A percentile compares a stretch with the other conserved stretches of the same genome.
phyloP scores from a whole-genome alignment of 306 rosid species.

The Vicia sativa region DNA sequence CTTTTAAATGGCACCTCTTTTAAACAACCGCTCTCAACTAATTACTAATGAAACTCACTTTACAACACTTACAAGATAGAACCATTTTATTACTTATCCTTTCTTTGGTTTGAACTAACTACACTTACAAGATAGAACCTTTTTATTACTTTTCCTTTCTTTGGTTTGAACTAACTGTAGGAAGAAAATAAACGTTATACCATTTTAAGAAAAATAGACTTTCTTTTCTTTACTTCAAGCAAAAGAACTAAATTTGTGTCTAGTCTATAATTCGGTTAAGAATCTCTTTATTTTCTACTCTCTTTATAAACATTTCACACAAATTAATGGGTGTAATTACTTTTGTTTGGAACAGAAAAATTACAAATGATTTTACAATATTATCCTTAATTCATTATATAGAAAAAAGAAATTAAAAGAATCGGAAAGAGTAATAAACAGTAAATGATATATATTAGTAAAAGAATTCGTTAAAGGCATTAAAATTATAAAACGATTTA shows the following conservation, averaged over 20 bases:
- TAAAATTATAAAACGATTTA: too few relatives aligned
- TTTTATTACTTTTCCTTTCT: not conserved
- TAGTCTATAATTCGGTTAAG: not conserved
- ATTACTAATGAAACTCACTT: conserved; percentile 19
- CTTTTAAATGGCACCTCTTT: not conserved
- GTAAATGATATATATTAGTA: too few relatives aligned
- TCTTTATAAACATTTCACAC: too few relatives aligned
- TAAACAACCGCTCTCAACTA: not conserved
- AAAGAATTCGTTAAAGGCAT: too few relatives aligned
- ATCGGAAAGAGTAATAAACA: too few relatives aligned
- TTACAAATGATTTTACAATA: too few relatives aligned
- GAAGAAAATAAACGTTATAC: conserved; percentile 18
- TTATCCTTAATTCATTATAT: too few relatives aligned
- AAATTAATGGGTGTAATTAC: too few relatives aligned
- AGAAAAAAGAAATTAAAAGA: too few relatives aligned
- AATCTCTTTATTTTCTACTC: too few relatives aligned
- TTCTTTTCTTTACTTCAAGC: not conserved
- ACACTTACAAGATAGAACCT: not conserved
- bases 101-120: not conserved
- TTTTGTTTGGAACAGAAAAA: too few relatives aligned
- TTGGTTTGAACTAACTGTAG: not conserved
- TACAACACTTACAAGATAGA: not conserved
- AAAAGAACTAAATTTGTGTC: not conserved
- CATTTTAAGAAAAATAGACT: conserved; percentile 12
- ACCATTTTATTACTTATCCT: not conserved